Evolutionary conservation across 2,329 filamentous ascomycete species (phyloP).

Genomic region (Pseudogymnoascus sp.): DNA sequence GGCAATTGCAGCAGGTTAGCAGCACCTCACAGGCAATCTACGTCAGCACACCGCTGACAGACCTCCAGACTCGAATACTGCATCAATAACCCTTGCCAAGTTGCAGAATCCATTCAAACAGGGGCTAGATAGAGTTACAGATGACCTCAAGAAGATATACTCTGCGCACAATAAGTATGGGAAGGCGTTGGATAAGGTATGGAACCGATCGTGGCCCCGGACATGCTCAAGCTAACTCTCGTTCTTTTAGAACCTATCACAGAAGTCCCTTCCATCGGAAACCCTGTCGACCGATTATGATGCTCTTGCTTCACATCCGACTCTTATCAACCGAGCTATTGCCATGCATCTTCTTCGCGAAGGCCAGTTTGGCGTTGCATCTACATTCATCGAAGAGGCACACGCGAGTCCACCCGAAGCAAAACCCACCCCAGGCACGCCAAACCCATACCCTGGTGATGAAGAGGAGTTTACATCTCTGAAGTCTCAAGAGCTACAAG

Average conservation of each 20-base stretch:
- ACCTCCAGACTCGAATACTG: conserved; percentile 54
- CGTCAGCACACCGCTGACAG: conserved; percentile 10
- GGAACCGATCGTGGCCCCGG: conserved; percentile 11
- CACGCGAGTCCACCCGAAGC: conserved; percentile 35
- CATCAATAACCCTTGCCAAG: conserved; percentile 68
- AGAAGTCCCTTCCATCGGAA: conserved; percentile 31
- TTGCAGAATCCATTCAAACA: conserved; percentile 79
- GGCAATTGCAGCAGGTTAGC: conserved; percentile 59
- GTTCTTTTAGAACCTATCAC: neutral
- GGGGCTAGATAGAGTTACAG: conserved; percentile 70
- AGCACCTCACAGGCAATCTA: neutral
- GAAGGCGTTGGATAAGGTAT: conserved; percentile 74
- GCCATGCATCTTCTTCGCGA: conserved; percentile 94
- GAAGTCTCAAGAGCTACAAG: conserved; percentile 60
- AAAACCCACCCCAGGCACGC: conserved; percentile 26
- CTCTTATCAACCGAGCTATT: conserved; percentile 83
- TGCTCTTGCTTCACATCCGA: conserved; percentile 64
- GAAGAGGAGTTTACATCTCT: conserved; percentile 43
- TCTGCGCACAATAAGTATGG: conserved; percentile 74
- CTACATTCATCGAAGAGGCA: conserved; percentile 72
- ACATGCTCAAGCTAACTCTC: neutral
- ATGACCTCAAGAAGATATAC: conserved; percentile 74
- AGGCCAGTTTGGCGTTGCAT: conserved; percentile 83
- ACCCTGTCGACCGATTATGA: conserved; percentile 71
- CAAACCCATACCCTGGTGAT: conserved; percentile 26